Conservation (phyloP, 2,329 filamentous ascomycete species). For the Diaporthe citri region DNA sequence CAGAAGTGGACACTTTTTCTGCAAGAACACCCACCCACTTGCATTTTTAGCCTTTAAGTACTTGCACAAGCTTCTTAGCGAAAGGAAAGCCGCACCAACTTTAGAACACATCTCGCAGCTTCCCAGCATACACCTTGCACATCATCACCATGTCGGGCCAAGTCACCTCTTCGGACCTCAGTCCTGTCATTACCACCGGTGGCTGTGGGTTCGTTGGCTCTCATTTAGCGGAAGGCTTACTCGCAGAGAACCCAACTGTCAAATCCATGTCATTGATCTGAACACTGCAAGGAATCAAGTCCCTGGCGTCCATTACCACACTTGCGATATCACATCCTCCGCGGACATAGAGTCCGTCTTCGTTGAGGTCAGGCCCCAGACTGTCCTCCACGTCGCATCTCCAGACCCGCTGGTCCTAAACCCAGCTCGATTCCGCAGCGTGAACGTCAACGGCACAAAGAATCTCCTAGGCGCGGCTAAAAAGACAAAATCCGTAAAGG, state of each 20-base stretch:
- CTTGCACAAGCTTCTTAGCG: not conserved
- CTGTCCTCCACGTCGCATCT: conserved; percentile 41
- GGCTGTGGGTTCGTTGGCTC: conserved; percentile 42
- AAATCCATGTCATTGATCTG: conserved; percentile 40
- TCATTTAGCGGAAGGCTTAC: conserved; percentile 39
- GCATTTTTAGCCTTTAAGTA: not conserved
- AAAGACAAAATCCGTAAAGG: conserved; percentile 38
- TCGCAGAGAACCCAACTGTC: conserved; percentile 34
- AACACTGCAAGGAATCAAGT: conserved; percentile 37
- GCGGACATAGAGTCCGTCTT: conserved; percentile 28
- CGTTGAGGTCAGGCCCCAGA: conserved; percentile 32
- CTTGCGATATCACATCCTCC: conserved; percentile 37
- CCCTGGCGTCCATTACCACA: conserved; percentile 39
- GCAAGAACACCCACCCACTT: not conserved
- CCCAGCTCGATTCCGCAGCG: conserved; percentile 39
- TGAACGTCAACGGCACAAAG: conserved; percentile 42
- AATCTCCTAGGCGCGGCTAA: conserved; percentile 39
- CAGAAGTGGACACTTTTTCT: not conserved
- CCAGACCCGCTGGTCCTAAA: conserved; percentile 39
- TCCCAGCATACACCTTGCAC: not conserved
- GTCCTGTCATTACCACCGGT: conserved; percentile 41
- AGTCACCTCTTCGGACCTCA: conserved; percentile 24
- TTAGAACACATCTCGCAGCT: not conserved
- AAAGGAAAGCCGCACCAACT: not conserved
- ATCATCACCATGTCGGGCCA: conserved; percentile 8